phyloP scores from a whole-genome alignment of 1,139 yeast species.

The Blastobotrys elegans region DNA sequence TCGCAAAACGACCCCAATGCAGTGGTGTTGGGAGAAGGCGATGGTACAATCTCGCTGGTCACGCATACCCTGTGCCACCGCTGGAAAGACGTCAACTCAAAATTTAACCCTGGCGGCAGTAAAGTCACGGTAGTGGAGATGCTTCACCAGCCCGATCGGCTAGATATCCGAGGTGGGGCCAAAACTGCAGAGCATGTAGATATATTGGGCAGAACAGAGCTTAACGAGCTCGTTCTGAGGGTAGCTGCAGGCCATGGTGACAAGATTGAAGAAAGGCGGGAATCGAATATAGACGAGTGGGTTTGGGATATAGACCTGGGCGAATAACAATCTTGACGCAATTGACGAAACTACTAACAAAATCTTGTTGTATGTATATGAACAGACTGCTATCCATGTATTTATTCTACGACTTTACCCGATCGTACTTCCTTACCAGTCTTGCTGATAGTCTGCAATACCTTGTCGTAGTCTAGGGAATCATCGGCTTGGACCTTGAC shows the following conservation, averaged over 20 bases:
- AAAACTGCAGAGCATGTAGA: slow-evolving; percentile 98
- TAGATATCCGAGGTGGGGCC: slow-evolving; percentile 95
- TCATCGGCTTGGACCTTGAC: slow-evolving; percentile 69
- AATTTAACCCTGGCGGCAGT: slow-evolving; percentile 76
- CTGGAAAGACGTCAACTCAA: slow-evolving; percentile 69
- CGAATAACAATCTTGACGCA: slow-evolving; percentile 6
- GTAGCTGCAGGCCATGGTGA: slow-evolving; percentile 81
- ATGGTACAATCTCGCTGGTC: slow-evolving; percentile 85
- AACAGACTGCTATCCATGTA: neutral
- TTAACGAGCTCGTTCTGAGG: slow-evolving; percentile 75
- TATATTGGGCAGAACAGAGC: slow-evolving; percentile 85
- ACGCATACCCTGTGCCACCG: slow-evolving; percentile 79
- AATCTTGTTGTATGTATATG: no score
- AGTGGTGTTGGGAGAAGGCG: slow-evolving; percentile 85
- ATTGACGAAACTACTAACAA: no score
- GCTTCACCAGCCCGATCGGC: slow-evolving; percentile 86
- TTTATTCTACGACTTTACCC: slow-evolving; percentile 40
- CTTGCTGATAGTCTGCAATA: slow-evolving; percentile 72
- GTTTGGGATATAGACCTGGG: slow-evolving; percentile 46
- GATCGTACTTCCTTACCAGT: slow-evolving; percentile 81
- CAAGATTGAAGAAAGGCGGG: slow-evolving; percentile 52
- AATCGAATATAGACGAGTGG: slow-evolving; percentile 58
- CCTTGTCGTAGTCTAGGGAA: slow-evolving; percentile 62
- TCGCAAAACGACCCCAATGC: slow-evolving; percentile 54
- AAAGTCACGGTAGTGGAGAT: slow-evolving; percentile 81